Percentiles rank a stretch among this genome's conserved stretches.
Evolutionary conservation across 2,329 filamentous ascomycete genomes (phyloP).

Genomic region (Cercospora beticola): DNA sequence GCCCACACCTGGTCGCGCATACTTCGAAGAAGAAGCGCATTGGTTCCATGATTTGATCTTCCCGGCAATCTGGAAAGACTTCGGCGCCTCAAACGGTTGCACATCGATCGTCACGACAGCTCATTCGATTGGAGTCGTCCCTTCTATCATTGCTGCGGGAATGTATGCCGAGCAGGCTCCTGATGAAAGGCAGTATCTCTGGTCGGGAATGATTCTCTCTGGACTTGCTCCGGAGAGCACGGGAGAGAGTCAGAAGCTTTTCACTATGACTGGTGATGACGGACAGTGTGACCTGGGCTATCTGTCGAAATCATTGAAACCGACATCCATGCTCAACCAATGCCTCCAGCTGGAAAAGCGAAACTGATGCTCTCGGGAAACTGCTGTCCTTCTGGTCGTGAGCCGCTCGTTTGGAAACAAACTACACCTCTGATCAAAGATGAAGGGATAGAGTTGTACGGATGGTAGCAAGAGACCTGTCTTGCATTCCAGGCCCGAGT

Average conservation of each 20-base stretch:
- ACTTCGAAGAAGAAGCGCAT: neutral
- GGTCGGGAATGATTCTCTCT: neutral
- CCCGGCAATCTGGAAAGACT: neutral
- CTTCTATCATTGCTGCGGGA: neutral
- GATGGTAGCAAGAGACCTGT: neutral
- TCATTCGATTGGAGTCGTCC: neutral
- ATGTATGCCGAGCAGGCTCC: neutral
- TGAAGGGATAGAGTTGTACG: neutral
- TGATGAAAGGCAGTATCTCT: neutral
- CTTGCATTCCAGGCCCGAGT: neutral
- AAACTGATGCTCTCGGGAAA: neutral
- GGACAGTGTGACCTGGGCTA: too few relatives aligned
- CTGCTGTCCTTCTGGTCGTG: neutral
- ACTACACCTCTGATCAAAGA: neutral
- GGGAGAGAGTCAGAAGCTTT: neutral
- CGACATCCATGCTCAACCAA: neutral
- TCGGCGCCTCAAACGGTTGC: neutral
- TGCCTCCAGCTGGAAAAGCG: neutral
- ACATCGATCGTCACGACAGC: neutral
- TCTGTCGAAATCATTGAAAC: neutral
- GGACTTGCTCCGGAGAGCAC: neutral
- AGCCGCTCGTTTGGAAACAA: neutral
- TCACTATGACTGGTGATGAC: neutral
- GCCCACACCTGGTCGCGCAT: too few relatives aligned
- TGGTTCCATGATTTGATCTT: neutral